Evolutionary conservation across 2,329 filamentous ascomycete genomes (phyloP).

Genomic region (Aspergillus carbonarius): DNA sequence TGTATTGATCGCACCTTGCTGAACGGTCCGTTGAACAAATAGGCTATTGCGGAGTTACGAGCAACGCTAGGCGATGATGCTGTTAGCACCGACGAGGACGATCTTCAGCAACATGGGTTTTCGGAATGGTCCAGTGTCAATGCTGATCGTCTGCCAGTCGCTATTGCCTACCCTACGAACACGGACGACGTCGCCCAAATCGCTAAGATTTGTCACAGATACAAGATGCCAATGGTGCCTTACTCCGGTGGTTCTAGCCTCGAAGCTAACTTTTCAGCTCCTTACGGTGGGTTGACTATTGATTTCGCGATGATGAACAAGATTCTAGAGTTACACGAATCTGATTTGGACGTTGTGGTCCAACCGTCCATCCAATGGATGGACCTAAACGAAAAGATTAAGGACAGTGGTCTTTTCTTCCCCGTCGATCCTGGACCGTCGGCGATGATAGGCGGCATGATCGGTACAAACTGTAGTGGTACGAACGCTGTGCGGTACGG

Average conservation of each 20-base stretch:
- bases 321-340: conserved; percentile 74
- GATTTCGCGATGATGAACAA: conserved; percentile 88
- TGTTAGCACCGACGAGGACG: conserved; percentile 64
- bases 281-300: conserved; percentile 81
- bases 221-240: conserved; percentile 79
- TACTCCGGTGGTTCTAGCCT: conserved; percentile 84
- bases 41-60: conserved; percentile 59
- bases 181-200: conserved; percentile 66
- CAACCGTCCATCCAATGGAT: conserved; percentile 94
- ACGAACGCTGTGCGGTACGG: conserved; percentile 65
- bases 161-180: conserved; percentile 62
- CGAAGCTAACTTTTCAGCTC: conserved; percentile 87
- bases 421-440: conserved; percentile 80
- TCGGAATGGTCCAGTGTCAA: conserved; percentile 72
- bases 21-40: conserved; percentile 5
- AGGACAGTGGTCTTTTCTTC: conserved; percentile 78
- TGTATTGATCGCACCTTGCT: neutral
- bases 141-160: conserved; percentile 61
- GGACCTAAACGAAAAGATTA: conserved; percentile 74
- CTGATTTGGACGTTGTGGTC: conserved; percentile 90
- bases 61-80: conserved; percentile 56
- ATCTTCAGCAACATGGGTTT: conserved; percentile 63
- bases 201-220: conserved; percentile 71
- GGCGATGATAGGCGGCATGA: conserved; percentile 59
- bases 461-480: conserved; percentile 67